phyloP scores from a whole-genome alignment of 139 green algal genomes.

The Closterium sp. region DNA sequence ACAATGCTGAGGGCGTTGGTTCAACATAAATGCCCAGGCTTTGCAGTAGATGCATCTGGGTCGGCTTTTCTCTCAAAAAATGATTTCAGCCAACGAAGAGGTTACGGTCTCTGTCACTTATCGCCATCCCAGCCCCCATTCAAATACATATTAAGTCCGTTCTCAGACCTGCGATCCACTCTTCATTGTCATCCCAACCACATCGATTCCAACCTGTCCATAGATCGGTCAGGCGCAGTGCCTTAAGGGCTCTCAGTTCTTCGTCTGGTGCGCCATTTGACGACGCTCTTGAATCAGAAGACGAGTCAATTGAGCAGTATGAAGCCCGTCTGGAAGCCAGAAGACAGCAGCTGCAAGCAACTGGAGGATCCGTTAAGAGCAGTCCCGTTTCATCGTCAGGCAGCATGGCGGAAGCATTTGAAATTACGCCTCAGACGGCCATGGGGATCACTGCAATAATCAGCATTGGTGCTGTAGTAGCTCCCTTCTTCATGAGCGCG shows the following conservation, averaged over 20 bases:
- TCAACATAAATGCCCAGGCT: neutral
- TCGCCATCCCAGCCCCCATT: neutral
- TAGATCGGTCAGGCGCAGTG: neutral
- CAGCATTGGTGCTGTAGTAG: neutral
- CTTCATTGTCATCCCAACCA: neutral
- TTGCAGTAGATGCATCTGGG: neutral
- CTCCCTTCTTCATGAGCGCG: constrained; percentile 12
- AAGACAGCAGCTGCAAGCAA: neutral
- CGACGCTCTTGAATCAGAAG: neutral
- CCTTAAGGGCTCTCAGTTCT: neutral
- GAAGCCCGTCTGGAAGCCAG: neutral
- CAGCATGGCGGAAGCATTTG: constrained; percentile 35
- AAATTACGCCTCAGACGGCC: constrained; percentile 11
- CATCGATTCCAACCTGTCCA: neutral
- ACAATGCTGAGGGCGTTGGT: neutral
- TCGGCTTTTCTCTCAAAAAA: neutral
- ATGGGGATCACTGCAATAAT: constrained; percentile 8
- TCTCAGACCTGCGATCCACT: neutral
- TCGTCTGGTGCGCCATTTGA: neutral
- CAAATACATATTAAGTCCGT: neutral
- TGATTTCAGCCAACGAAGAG: neutral
- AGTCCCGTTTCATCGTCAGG: neutral
- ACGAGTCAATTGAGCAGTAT: neutral
- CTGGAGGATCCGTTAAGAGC: neutral
- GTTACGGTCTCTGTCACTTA: neutral